Conservation (phyloP, 2,329 filamentous ascomycete genomes). For the Fusarium sp. region DNA sequence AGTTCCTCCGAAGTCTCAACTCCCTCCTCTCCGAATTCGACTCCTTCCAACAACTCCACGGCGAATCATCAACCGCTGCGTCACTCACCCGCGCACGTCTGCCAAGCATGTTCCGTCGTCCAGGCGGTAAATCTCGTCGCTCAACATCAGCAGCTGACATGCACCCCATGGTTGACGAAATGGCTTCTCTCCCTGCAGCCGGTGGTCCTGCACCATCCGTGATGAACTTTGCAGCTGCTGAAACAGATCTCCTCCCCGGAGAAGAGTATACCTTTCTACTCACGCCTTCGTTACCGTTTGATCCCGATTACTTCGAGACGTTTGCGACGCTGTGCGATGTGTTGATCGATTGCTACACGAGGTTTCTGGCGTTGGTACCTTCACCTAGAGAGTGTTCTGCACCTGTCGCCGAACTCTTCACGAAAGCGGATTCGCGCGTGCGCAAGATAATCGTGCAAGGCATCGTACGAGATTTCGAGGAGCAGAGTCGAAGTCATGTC, state of each 20-base stretch:
- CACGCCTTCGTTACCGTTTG: slow-evolving; percentile 92
- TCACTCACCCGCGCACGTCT: slow-evolving; percentile 81
- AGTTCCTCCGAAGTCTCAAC: slow-evolving; percentile 89
- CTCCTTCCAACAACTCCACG: slow-evolving; percentile 87
- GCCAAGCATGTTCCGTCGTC: slow-evolving; percentile 83
- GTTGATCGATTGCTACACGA: slow-evolving; percentile 89
- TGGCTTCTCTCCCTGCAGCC: slow-evolving; percentile 39
- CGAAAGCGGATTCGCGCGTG: slow-evolving; percentile 86
- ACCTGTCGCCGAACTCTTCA: slow-evolving; percentile 82
- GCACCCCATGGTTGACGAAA: slow-evolving; percentile 45
- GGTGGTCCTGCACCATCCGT: slow-evolving; percentile 53
- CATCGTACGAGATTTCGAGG: slow-evolving; percentile 92
- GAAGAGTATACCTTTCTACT: slow-evolving; percentile 90
- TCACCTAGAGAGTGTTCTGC: slow-evolving; percentile 77
- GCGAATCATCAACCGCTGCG: slow-evolving; percentile 76
- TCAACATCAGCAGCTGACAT: slow-evolving; percentile 60
- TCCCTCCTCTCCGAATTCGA: slow-evolving; percentile 91
- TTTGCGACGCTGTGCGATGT: slow-evolving; percentile 97
- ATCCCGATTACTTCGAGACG: slow-evolving; percentile 96
- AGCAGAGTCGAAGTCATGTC: slow-evolving; percentile 77
- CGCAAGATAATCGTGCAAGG: slow-evolving; percentile 89
- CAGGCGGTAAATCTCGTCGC: slow-evolving; percentile 65
- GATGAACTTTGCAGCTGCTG: slow-evolving; percentile 67
- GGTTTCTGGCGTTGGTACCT: slow-evolving; percentile 78
- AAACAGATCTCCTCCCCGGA: slow-evolving; percentile 75